phyloP scores from a whole-genome alignment of 129 eudicot genomes.

The Escallonia herrerae region DNA sequence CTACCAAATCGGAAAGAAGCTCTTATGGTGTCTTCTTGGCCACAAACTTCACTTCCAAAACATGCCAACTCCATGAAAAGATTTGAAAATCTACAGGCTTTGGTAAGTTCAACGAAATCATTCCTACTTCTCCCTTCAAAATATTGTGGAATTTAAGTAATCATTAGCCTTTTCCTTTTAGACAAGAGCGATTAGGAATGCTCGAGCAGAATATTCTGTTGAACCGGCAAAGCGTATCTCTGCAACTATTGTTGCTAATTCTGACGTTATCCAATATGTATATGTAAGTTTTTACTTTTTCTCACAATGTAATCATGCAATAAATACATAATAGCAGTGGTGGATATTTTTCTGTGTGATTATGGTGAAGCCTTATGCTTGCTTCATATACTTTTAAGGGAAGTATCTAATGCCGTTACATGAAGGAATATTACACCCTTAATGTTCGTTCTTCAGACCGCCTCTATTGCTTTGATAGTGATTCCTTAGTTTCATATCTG shows the following conservation, averaged over 20 bases:
- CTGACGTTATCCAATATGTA: conserved; percentile 70
- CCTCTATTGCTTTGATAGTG: too few species aligned
- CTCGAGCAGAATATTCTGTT: conserved; percentile 91
- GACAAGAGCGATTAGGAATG: conserved; percentile 96
- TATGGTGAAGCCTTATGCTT: not conserved
- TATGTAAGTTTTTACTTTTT: conserved; percentile 48
- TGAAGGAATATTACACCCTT: too few species aligned
- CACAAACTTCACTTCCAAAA: conserved; percentile 76
- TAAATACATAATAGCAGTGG: too few species aligned
- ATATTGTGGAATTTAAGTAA: conserved; percentile 2
- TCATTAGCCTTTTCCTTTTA: conserved; percentile 15
- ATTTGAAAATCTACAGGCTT: conserved; percentile 88
- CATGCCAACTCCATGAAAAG: conserved; percentile 54
- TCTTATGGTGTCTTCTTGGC: conserved; percentile 88
- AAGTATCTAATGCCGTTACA: too few species aligned
- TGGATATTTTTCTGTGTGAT: too few species aligned
- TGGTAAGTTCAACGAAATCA: conserved; percentile 42
- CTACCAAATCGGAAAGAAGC: conserved; percentile 74
- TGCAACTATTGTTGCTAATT: conserved; percentile 82
- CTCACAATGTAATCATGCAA: not conserved
- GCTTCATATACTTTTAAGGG: not conserved
- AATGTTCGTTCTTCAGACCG: too few species aligned
- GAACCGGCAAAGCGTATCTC: conserved; percentile 97
- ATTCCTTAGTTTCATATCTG: too few species aligned
- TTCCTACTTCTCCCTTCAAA: conserved; percentile 3